phyloP scores from a whole-genome alignment of 106 monocot genomes.

The Dioscorea alata region DNA sequence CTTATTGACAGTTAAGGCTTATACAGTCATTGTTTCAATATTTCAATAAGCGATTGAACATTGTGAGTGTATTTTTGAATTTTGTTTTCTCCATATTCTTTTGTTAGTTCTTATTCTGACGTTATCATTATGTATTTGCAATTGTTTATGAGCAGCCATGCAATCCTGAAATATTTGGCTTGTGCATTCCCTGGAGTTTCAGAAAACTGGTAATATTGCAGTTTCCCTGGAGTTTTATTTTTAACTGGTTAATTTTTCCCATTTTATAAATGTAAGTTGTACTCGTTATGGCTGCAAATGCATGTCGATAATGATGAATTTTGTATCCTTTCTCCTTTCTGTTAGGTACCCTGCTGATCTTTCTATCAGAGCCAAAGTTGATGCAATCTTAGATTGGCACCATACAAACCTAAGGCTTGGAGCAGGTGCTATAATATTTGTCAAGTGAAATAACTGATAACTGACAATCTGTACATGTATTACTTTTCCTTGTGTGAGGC shows the following conservation, averaged over 20 bases:
- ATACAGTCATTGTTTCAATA: no score
- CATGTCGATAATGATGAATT: neutral
- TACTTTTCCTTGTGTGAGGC: no score
- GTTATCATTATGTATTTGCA: neutral
- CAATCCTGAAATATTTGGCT: conserved; percentile 74
- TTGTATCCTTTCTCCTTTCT: neutral
- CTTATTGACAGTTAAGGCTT: no score
- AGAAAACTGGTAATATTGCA: conserved; percentile 73
- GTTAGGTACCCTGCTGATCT: conserved; percentile 91
- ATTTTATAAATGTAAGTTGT: no score
- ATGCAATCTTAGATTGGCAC: conserved; percentile 97
- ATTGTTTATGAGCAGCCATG: conserved; percentile 50
- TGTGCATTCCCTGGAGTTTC: conserved; percentile 55
- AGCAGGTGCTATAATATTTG: conserved; percentile 32
- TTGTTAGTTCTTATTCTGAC: neutral
- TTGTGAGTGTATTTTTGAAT: no score
- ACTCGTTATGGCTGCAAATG: no score
- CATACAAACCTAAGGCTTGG: conserved; percentile 82
- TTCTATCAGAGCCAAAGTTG: conserved; percentile 61
- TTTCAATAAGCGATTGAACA: no score
- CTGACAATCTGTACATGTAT: no score
- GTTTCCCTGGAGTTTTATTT: neutral
- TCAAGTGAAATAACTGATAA: no score
- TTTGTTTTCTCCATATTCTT: neutral
- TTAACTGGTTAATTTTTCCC: neutral